A percentile compares a stretch with the other conserved stretches of the same genome.
phyloP scores from a whole-genome alignment of 169 alveolate species.

The Plasmodium gallinaceum region DNA sequence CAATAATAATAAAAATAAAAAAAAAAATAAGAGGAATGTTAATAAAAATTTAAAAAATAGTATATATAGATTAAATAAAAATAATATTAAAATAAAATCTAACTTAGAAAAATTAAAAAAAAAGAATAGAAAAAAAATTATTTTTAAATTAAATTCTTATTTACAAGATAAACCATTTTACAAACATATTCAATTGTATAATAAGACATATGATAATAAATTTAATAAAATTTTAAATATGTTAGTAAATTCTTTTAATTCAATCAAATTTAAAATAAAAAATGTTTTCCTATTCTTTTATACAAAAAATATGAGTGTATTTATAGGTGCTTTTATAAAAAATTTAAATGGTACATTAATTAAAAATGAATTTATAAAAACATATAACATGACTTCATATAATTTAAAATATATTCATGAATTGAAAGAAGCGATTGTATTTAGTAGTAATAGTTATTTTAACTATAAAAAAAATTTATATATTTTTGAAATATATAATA shows the following conservation, averaged over 20 bases:
- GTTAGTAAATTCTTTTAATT: constrained; percentile 1
- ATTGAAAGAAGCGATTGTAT: background rate
- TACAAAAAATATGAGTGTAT: constrained; percentile 8
- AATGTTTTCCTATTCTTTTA: constrained; percentile 15
- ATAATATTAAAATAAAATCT: background rate
- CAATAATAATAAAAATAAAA: background rate
- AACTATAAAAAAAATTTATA: background rate
- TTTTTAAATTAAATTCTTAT: no score
- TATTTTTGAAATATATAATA: constrained; percentile 17
- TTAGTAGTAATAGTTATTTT: constrained; percentile 15
- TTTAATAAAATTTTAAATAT: background rate
- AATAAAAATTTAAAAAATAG: background rate
- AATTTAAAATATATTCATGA: constrained; percentile 3
- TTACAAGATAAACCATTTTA: background rate
- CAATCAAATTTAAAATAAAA: background rate
- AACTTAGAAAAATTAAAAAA: background rate
- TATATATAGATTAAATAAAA: background rate
- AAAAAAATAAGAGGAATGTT: background rate
- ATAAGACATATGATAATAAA: no score
- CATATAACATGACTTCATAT: background rate
- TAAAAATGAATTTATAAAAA: background rate
- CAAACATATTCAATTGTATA: background rate
- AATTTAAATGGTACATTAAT: background rate
- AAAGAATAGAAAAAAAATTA: background rate
- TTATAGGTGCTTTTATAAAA: constrained; percentile 9